phyloP scores from a whole-genome alignment of 345 rosid genomes.

The Eucalyptus coolabah region DNA sequence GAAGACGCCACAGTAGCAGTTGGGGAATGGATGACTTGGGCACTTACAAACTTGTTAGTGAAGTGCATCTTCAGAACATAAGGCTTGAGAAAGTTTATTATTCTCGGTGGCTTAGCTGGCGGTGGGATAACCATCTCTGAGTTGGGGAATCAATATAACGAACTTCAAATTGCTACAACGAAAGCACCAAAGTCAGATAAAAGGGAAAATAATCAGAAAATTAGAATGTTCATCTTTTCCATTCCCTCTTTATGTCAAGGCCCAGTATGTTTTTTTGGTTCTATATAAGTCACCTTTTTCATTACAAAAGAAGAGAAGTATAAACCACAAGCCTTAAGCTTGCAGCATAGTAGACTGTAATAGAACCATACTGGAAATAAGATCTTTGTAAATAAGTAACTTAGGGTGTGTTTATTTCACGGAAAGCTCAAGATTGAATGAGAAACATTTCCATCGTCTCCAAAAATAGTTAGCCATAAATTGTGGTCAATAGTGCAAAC shows the following conservation, averaged over 20 bases:
- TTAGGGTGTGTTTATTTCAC: background rate
- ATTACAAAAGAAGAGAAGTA: background rate
- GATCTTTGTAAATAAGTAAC: background rate
- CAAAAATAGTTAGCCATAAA: background rate
- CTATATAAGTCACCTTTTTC: background rate
- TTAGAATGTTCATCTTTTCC: background rate
- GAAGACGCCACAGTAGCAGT: slow-evolving; percentile 73
- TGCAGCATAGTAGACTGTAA: background rate
- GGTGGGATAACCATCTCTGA: slow-evolving; percentile 66
- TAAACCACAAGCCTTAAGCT: background rate
- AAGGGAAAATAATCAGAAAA: background rate
- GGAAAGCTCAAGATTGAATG: background rate
- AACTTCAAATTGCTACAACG: background rate
- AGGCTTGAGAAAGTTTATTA: slow-evolving; percentile 57
- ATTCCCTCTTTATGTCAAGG: background rate
- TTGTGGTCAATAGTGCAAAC: background rate
- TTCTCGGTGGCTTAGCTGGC: slow-evolving; percentile 54
- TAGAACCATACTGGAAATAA: background rate
- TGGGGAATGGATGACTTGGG: slow-evolving; percentile 82
- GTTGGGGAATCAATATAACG: background rate
- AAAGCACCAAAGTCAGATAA: background rate
- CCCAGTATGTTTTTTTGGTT: background rate
- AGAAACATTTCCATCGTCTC: background rate
- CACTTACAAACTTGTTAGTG: slow-evolving; percentile 70
- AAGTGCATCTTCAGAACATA: slow-evolving; percentile 76